Conservation (phyloP, 75 land plant genomes). For the Pinus taeda region DNA sequence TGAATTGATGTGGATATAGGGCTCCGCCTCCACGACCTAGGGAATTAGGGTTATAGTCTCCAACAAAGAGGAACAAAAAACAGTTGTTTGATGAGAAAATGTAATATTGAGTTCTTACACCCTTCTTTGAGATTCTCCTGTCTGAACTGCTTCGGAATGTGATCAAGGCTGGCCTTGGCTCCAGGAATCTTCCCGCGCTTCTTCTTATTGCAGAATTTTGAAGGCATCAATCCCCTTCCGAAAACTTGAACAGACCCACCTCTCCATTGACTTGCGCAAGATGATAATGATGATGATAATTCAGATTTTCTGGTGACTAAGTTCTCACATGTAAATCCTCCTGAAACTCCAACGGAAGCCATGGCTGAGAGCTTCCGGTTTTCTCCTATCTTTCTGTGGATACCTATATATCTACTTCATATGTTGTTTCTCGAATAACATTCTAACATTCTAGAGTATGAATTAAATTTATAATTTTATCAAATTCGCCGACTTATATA, state of each 20-base stretch:
- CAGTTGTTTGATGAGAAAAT: no score
- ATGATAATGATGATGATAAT: not conserved
- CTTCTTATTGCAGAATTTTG: not conserved
- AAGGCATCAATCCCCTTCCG: not conserved
- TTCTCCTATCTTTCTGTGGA: not conserved
- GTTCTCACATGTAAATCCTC: not conserved
- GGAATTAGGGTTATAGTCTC: no score
- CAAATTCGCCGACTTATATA: no score
- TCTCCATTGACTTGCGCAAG: not conserved
- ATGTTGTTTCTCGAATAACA: no score
- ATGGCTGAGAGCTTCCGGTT: not conserved
- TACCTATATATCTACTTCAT: no score
- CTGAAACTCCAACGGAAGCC: not conserved
- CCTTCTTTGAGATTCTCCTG: constrained; percentile 78
- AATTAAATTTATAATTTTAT: no score
- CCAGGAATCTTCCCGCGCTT: not conserved
- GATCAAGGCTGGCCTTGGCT: constrained; percentile 25
- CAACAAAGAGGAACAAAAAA: no score
- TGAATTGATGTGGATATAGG: no score
- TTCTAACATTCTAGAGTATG: no score
- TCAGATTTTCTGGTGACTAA: not conserved
- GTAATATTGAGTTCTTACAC: constrained; percentile 21
- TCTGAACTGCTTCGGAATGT: constrained; percentile 84
- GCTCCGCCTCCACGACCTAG: no score
- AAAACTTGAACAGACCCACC: no score